Conservation (phyloP, 495 filamentous ascomycete genomes). For the Neurospora sp. region DNA sequence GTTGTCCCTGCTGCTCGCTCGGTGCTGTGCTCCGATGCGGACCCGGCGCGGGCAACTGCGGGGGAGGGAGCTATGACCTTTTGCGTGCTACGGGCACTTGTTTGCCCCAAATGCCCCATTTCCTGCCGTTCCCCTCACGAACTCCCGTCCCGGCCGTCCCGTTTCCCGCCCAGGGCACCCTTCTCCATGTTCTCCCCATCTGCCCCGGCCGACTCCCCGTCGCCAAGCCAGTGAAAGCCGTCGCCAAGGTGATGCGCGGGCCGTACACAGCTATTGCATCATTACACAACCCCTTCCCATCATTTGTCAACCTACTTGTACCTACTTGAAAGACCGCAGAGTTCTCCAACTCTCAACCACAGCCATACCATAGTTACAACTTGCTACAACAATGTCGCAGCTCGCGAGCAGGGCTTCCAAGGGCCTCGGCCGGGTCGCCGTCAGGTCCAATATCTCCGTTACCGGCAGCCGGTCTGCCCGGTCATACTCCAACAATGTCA, state of each 20-base stretch:
- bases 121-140: not conserved
- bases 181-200: not conserved
- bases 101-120: not conserved
- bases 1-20: not conserved
- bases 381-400: slow-evolving; percentile 19
- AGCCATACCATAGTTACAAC: not conserved
- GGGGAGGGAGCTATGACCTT: not conserved
- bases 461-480: slow-evolving; percentile 2
- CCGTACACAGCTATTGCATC: not conserved
- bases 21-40: not conserved
- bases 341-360: not conserved
- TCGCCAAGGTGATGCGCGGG: not conserved
- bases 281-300: not conserved
- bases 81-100: not conserved
- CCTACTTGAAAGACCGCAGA: not conserved
- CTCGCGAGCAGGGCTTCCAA: slow-evolving; percentile 22
- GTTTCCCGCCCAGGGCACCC: not conserved
- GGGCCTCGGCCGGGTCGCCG: slow-evolving; percentile 7
- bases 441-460: not conserved
- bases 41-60: not conserved
- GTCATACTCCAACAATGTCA: slow-evolving; percentile 2
- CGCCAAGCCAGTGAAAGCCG: not conserved
- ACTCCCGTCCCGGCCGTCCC: not conserved
- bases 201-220: not conserved
- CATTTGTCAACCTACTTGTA: not conserved